These are phyloP conservation scores for Lentinula lateritia DNA, from an alignment of 768 basidiomycete genomes.

Conservation along the genomic window DNA sequence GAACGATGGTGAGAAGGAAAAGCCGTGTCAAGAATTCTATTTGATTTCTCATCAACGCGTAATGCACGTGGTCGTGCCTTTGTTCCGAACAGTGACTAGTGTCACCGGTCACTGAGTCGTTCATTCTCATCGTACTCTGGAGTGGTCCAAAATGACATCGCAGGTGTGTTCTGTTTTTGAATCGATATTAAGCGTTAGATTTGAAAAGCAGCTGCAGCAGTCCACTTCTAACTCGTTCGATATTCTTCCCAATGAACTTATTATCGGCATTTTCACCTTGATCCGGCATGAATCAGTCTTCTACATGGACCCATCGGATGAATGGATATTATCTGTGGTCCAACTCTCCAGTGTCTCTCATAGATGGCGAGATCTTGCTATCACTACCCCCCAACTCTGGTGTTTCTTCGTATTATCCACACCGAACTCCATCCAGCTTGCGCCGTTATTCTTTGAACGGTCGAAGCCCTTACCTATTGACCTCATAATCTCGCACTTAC, in stretches of 20 bases:
- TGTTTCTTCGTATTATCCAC: slow-evolving; percentile 14
- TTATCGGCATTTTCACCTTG: slow-evolving; percentile 7
- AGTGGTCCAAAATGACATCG: neutral
- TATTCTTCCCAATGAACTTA: slow-evolving; percentile 11
- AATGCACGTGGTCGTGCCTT: slow-evolving; percentile 3
- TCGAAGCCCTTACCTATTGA: slow-evolving; percentile 19
- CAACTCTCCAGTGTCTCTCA: slow-evolving; percentile 21
- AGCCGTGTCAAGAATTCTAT: neutral
- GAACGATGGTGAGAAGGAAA: neutral
- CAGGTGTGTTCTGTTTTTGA: neutral
- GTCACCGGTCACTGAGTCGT: too few species aligned
- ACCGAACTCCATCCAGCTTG: slow-evolving; percentile 8
- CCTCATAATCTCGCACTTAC: slow-evolving; percentile 11
- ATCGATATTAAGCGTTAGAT: neutral
- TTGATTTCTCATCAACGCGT: neutral
- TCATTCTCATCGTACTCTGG: too few species aligned
- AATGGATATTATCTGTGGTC: slow-evolving; percentile 8
- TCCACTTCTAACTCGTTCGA: neutral
- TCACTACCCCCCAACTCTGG: slow-evolving; percentile 25
- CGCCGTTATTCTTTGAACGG: slow-evolving; percentile 19
- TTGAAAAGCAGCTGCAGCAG: neutral
- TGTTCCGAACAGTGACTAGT: neutral
- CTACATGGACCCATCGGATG: neutral
- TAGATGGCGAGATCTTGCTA: slow-evolving; percentile 19
- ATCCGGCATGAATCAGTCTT: neutral